Evolutionary conservation across 73 alveolate species (phyloP), one percentile per base, ranked within the genome.

Genomic region (Uronychia setigera): DNA sequence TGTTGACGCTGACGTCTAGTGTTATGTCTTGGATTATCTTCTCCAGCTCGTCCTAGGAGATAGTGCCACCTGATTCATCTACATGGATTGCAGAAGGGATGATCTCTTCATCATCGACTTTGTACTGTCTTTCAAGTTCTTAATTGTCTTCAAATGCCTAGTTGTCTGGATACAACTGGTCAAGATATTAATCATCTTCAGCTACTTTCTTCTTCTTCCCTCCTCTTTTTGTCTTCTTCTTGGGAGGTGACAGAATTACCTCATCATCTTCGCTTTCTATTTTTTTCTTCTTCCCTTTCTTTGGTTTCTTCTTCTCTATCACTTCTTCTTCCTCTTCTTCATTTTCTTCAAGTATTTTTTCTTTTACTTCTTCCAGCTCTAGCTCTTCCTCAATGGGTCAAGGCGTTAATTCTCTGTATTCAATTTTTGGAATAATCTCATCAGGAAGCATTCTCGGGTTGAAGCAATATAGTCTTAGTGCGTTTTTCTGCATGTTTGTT

Each of bases 371-470:
- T 59, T 59, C 80, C 13, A 1, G n/a, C 27, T 59, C 31, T 0
- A 80, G 35, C 13, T 58, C 88, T 32, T 80, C 92, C 67, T 77
- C 83, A 0, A 77, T 46, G 67, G 34, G 29, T 33, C 87, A 26
- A 5, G 87, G 83, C 0, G 32, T 29, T 1, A 86, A 74, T 35
- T 60, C 76, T 75, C 93, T 87, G 57, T 79, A 35, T 9, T 67
- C 13, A 28, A 85, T 82, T 25, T 1, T 33, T 0, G 93, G 93
- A 60, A 29, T 59, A 0, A 87, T 74, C 13, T 87, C 89, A 13
- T 87, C 93, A n/a, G 93, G 93, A 0, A 91, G 74, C 85, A 91
- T 87, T 74, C 96, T 87, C 0, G 94, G 92, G 67, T 91, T 91
- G 74, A 76, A 87, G 26, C 87, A 81, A 83, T 91, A 91, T 11